phyloP scores from a whole-genome alignment of 306 rosid species.

The Astragalus glycyphyllos region DNA sequence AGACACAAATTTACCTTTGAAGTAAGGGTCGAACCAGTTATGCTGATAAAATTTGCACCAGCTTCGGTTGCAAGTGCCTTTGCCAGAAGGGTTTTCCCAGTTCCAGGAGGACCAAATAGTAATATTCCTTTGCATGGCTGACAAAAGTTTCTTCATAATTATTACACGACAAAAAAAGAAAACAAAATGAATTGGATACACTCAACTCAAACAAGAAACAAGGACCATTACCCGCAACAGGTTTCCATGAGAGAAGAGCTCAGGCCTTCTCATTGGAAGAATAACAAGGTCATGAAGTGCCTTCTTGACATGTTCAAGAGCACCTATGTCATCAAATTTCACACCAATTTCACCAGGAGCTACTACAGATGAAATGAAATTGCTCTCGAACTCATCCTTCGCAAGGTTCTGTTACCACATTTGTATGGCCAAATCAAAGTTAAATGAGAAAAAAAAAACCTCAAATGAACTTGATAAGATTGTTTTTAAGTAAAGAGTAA shows the following conservation, averaged over 20 bases:
- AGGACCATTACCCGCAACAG: conserved; percentile 77
- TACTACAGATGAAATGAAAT: conserved; percentile 90
- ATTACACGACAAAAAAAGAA: conserved; percentile 31
- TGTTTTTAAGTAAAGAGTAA: conserved; percentile 8
- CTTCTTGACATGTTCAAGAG: conserved; percentile 92
- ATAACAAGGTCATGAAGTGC: conserved; percentile 92
- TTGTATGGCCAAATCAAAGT: conserved; percentile 29
- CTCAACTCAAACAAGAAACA: conserved; percentile 32
- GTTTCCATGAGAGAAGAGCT: conserved; percentile 91
- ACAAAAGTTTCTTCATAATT: conserved; percentile 35
- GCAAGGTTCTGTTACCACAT: conserved; percentile 78
- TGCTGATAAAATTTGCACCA: conserved; percentile 95
- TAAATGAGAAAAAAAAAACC: not conserved
- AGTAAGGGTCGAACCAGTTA: conserved; percentile 97
- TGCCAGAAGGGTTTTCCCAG: conserved; percentile 98
- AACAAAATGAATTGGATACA: conserved; percentile 17
- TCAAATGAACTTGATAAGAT: conserved; percentile 5
- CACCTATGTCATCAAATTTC: conserved; percentile 94
- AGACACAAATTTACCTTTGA: conserved; percentile 70
- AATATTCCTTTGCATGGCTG: conserved; percentile 99
- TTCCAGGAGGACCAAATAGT: conserved; percentile 99
- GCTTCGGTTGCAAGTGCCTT: conserved; percentile 99
- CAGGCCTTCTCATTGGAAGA: conserved; percentile 98
- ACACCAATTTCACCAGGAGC: conserved; percentile 98
- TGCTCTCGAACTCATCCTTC: conserved; percentile 92